phyloP scores from a whole-genome alignment of 176 grass and related monocot species.

The Triticum turgidum region DNA sequence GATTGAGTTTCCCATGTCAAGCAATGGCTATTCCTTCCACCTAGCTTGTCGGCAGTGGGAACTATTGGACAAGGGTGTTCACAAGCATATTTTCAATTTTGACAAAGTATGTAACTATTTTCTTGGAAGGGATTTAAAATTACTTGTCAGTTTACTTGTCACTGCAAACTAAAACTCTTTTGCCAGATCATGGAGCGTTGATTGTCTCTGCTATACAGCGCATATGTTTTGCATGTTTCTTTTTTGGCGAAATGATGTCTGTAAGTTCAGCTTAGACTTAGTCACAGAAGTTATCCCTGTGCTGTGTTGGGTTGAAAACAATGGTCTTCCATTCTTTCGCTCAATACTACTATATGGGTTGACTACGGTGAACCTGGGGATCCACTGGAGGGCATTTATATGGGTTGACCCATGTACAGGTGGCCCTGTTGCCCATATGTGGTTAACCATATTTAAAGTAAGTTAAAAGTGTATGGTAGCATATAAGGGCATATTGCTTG shows the following conservation, averaged over 20 bases:
- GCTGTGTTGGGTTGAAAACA: not conserved
- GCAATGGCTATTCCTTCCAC: constrained; percentile 77
- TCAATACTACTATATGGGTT: not conserved
- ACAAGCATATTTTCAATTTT: constrained; percentile 73
- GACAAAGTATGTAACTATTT: constrained; percentile 57
- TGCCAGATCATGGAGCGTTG: constrained; percentile 10
- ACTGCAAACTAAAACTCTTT: not conserved
- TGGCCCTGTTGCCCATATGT: not conserved
- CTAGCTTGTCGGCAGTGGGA: constrained; percentile 85
- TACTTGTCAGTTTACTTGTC: not conserved
- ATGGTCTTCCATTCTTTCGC: not conserved
- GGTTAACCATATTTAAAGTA: not conserved
- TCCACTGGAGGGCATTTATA: not conserved
- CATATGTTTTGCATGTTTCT: not conserved
- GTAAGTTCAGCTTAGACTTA: constrained; percentile 7
- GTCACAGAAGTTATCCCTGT: not conserved
- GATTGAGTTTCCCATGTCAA: constrained; percentile 92
- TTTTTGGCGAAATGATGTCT: not conserved
- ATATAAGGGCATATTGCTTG: constrained; percentile 1
- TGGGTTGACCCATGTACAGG: constrained; percentile 8
- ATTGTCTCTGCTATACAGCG: not conserved
- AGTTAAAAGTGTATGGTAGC: not conserved
- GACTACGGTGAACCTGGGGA: not conserved
- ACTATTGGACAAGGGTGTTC: constrained; percentile 65
- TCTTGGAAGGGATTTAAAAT: not conserved